Evolutionary conservation across 2,329 filamentous ascomycete species (phyloP).

Genomic region (Pyrenophora teres): DNA sequence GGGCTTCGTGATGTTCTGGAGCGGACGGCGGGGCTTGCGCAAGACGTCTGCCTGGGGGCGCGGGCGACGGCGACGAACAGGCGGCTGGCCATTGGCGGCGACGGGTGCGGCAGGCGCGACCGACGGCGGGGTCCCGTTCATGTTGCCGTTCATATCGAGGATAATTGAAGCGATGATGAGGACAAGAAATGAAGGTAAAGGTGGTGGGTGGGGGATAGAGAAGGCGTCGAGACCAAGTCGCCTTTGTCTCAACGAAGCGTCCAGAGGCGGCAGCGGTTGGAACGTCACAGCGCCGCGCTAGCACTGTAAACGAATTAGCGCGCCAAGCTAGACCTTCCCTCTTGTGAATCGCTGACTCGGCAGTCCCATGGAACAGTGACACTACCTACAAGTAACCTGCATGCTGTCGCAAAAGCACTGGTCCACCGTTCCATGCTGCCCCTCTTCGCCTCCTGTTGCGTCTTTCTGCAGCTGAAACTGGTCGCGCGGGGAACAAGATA

Average conservation of each 20-base stretch:
- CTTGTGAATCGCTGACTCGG: slow-evolving; percentile 9
- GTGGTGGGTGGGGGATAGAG: slow-evolving; percentile 33
- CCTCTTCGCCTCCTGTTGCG: too few species aligned
- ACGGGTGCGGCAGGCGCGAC: slow-evolving; percentile 34
- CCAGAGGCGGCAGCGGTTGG: slow-evolving; percentile 7
- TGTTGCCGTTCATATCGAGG: slow-evolving; percentile 27
- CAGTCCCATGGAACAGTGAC: slow-evolving; percentile 8
- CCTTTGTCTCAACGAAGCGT: slow-evolving; percentile 10
- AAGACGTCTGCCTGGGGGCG: slow-evolving; percentile 46
- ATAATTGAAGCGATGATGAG: slow-evolving; percentile 1
- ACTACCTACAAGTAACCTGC: slow-evolving; percentile 8
- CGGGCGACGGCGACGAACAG: slow-evolving; percentile 39
- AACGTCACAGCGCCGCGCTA: slow-evolving; percentile 24
- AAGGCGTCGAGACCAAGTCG: slow-evolving; percentile 11
- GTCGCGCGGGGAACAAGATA: too few species aligned
- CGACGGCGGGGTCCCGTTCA: slow-evolving; percentile 25
- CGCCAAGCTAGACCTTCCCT: slow-evolving; percentile 7
- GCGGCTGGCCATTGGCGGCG: slow-evolving; percentile 41
- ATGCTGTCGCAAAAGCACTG: not conserved
- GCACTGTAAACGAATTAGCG: not conserved
- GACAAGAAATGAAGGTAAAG: slow-evolving; percentile 21
- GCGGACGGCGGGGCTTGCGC: slow-evolving; percentile 39
- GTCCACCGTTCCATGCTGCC: not conserved
- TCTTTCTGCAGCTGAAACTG: too few species aligned
- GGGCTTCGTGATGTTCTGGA: slow-evolving; percentile 41